Conservation (phyloP, 257 asterid species). For the Solanum virginianum region DNA sequence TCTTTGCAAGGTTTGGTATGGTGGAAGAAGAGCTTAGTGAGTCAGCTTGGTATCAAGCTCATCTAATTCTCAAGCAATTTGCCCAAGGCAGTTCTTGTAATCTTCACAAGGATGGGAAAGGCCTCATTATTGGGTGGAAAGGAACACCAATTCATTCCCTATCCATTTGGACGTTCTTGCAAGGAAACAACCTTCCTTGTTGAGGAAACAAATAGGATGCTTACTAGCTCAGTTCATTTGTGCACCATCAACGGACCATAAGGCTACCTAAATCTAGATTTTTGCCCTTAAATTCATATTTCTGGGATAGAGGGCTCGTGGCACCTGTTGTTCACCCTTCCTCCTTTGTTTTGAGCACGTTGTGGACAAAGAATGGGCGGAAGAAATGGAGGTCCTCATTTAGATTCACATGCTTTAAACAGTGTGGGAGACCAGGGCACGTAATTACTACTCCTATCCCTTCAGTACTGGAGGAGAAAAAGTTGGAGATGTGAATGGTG, state of each 20-base stretch:
- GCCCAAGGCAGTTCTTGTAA: constrained; percentile 20
- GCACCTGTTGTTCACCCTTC: background rate
- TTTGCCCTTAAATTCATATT: background rate
- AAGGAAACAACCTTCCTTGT: background rate
- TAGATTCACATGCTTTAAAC: constrained; percentile 3
- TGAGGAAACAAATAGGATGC: background rate
- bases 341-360: constrained; percentile 1
- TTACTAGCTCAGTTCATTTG: background rate
- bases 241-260: background rate
- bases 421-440: constrained; percentile 4
- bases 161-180: constrained; percentile 28
- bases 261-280: background rate
- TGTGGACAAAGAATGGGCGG: background rate
- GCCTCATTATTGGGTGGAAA: constrained; percentile 34
- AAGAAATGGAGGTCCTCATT: constrained; percentile 15
- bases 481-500: background rate
- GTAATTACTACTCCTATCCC: constrained; percentile 1
- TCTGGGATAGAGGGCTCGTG: background rate
- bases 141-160: constrained; percentile 39
- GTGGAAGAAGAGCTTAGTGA: constrained; percentile 33
- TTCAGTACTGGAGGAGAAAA: background rate
- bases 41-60: constrained; percentile 36
- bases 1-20: constrained; percentile 34
- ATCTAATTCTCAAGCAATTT: constrained; percentile 25
- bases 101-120: constrained; percentile 31